Evolutionary conservation across 768 basidiomycete species (phyloP).

Genomic region (Rhizopogon vinicolor): DNA sequence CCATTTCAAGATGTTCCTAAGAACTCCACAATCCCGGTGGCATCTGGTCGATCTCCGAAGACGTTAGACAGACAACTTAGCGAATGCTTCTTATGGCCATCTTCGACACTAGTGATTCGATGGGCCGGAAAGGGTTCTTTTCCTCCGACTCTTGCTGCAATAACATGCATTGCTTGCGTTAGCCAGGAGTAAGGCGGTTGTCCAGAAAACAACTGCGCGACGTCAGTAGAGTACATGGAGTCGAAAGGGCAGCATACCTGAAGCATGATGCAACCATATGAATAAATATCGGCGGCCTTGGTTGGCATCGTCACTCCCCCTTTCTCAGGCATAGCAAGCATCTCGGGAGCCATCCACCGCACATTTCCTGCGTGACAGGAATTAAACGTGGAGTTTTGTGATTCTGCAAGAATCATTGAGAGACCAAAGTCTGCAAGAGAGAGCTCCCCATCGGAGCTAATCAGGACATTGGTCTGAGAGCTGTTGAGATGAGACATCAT

Average conservation of each 20-base stretch:
- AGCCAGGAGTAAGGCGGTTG: background rate
- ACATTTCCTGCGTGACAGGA: background rate
- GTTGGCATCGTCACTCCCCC: conserved; percentile 12
- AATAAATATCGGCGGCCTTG: conserved; percentile 28
- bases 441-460: background rate
- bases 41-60: too few species aligned
- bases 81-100: too few species aligned
- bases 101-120: too few species aligned
- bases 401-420: background rate
- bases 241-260: conserved; percentile 21
- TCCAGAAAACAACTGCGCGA: conserved; percentile 14
- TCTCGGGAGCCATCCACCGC: conserved; percentile 5
- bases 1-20: too few species aligned
- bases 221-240: background rate
- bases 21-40: too few species aligned
- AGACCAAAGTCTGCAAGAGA: conserved; percentile 1
- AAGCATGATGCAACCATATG: conserved; percentile 33
- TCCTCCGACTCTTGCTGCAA: too few species aligned
- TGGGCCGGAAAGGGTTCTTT: too few species aligned
- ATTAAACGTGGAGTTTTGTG: conserved; percentile 1
- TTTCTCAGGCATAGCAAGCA: conserved; percentile 24
- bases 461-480: conserved; percentile 1
- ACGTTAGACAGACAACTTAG: too few species aligned
- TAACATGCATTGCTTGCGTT: too few species aligned
- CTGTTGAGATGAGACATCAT: background rate